Base-by-base conservation (phyloP, 2,329 filamentous ascomycete genomes). In the Colletotrichum paranaense region DNA sequence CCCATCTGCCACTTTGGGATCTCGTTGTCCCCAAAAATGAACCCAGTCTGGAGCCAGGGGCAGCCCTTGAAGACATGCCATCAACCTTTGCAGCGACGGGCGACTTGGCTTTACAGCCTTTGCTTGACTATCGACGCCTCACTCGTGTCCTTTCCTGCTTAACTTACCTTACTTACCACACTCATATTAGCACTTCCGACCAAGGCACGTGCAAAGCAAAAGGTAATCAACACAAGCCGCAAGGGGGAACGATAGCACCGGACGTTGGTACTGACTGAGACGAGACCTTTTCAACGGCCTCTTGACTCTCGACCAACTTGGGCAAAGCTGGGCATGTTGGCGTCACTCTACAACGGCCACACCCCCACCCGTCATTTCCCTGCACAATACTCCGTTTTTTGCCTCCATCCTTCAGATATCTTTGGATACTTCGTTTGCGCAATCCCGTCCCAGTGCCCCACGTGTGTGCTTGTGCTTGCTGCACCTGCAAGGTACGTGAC, bases 391-490 rank as follows among this genome's bases (percentile, higher is more conserved):
- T 67, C 68, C 68, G 49, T 55, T 19, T 53, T 60, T 55, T 16
- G 11, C 11, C 14, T 42, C 57, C 32, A 32, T 38, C 57, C 57
- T 56, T 14, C 35, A 22, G 14, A 35, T 24, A 38, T 56, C 30
- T 49, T 49, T 14, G 46, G n/a, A 19, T 22, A 46, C 24, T 24
- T 64, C 66, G 66, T 69, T 69, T 72, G 66, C 66, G 69, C 69
- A 69, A 72, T 72, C 53, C 69, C 59, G 59, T 49, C 58, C 56
- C 58, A 46, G 55, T 49, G 38, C 53, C 42, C 66, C 66, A 69
- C 70, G 49, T 32, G 32, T 56, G 49, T 65, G 30, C 32, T 49
- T n/a, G 19, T 49, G 42, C 42, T 22, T 49, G 42, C 42, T 49
- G 42, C 42, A 9, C 6, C 42, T 42, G 22, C 24, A 42, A 57